Base-by-base conservation (phyloP, 441 rosid genomes). In the Adansonia gregorii region DNA sequence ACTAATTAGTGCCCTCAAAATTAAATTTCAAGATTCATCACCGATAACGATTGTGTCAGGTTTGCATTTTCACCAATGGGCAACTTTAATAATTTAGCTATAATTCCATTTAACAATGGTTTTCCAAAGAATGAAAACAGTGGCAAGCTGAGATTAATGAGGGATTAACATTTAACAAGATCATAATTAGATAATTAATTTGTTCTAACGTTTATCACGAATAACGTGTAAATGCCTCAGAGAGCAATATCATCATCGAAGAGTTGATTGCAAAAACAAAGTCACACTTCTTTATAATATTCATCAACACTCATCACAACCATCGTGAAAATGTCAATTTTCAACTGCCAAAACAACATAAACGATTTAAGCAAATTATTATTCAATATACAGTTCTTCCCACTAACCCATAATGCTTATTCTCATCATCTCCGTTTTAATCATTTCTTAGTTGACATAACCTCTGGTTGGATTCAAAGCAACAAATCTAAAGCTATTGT, bases 161-260 rank as follows among this genome's bases (percentile, higher is more conserved):
- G 8, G 51, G 8, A 8, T 46, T 8, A 46, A 6, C 0, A 46
- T 4, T 5, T 1, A 7, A 46, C 9, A 39, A 39, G 5, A 5
- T 39, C 1, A 39, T 39, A 39, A 39, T 39, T 6, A 39, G 43
- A 4, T 39, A 39, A 39, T 5, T 52, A 51, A 51, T 51, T 52
- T 52, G 20, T 15, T 52, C 58, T 52, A 24, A 24, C 14, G 65
- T 60, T 60, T 22, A 60, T 60, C 65, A 60, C 65, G 67, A 24
- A 27, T 61, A 27, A 61, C 43, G 67, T 24, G 41, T 61, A 61
- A 27, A 61, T 61, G 67, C 67, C 67, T 61, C 6, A 10, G 39
- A 60, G 65, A 60, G 65, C 65, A 60, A 11, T 5, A 61, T 9
- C 6, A 39, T 39, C 43, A 39, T 39, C 43, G 35, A 31, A 31